These are phyloP conservation scores for Cyphellophora attinorum DNA, from an alignment of 2,329 filamentous ascomycete species.

Conservation along the genomic window DNA sequence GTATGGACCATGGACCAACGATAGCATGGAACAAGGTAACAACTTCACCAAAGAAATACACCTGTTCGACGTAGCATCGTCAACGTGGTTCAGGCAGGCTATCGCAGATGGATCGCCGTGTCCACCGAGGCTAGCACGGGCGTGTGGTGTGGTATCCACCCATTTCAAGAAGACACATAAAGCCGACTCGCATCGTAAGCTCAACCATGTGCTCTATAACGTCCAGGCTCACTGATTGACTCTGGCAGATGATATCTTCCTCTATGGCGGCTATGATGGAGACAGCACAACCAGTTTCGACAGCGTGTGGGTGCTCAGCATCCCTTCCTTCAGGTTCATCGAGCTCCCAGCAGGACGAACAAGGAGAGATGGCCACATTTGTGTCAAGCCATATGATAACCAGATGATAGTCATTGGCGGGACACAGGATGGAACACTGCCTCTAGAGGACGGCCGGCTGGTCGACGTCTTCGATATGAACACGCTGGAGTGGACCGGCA, in stretches of 20 bases:
- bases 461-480: slow-evolving; percentile 40
- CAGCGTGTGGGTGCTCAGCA: slow-evolving; percentile 23
- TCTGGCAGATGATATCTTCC: slow-evolving; percentile 26
- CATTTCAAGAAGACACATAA: no score
- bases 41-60: slow-evolving; percentile 26
- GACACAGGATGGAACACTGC: neutral
- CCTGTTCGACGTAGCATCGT: slow-evolving; percentile 26
- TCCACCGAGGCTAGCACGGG: no score
- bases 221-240: no score
- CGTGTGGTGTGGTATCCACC: no score
- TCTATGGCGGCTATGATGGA: slow-evolving; percentile 25
- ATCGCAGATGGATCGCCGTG: no score
- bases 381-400: slow-evolving; percentile 37
- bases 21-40: slow-evolving; percentile 3
- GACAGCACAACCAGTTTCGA: slow-evolving; percentile 16
- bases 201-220: no score
- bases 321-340: slow-evolving; percentile 24
- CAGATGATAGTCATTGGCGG: slow-evolving; percentile 31
- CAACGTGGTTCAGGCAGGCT: slow-evolving; percentile 29
- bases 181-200: no score
- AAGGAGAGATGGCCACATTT: slow-evolving; percentile 23
- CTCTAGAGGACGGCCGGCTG: neutral
- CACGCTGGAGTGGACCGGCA: slow-evolving; percentile 21
- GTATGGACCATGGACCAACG: slow-evolving; percentile 2
- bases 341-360: slow-evolving; percentile 16